Base-by-base conservation (phyloP, 345 rosid species). In the Salix brachista region DNA sequence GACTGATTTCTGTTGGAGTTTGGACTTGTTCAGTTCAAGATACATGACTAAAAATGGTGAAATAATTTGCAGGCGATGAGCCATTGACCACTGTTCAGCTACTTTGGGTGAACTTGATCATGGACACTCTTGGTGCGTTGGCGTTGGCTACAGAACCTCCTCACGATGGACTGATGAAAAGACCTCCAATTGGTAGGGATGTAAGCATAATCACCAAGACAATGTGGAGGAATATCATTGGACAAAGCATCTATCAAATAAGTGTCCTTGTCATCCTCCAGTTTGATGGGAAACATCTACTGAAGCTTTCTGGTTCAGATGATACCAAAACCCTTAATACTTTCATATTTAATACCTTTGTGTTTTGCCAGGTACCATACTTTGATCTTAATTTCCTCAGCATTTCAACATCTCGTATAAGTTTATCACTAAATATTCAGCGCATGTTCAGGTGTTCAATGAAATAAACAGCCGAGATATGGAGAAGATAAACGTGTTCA, bases 61-160 rank as follows among this genome's bases (percentile, higher is more conserved):
- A 69, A 36, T 67, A 65, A 52, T 28, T 50, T 66, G 13, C 85
- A 92, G 97, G 97, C 9, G 73, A 89, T 75, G 93, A 92, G 71
- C 97, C 97, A 71, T 91, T 92, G 16, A 92, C 92, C 3, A 93
- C 97, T 39, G 94, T 90, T 36, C 97, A 92, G 74, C 79, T 92
- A 80, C 97, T 92, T 0, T 92, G 97, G 97, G 97, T 90, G 75
- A 92, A 92, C 88, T 82, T 92, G 89, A 92, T 92, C 69, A 92
- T 92, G 97, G 97, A 92, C 90, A 90, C 97, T 32, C 94, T 92
- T 1, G 97, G 97, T 54, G 97, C 97, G 10, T 36, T 92, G 50
- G 97, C 97, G 75, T 72, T 92, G 34, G 97, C 94, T 11, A 90
- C 97, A 58, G 97, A 92, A 69, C 97, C 97, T 74, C 97, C 97